A percentile compares a stretch with the other conserved stretches of the same genome.
These are phyloP conservation scores for Penicillium sumatraense DNA, from an alignment of 2,329 filamentous ascomycete species.

Conservation along the genomic window DNA sequence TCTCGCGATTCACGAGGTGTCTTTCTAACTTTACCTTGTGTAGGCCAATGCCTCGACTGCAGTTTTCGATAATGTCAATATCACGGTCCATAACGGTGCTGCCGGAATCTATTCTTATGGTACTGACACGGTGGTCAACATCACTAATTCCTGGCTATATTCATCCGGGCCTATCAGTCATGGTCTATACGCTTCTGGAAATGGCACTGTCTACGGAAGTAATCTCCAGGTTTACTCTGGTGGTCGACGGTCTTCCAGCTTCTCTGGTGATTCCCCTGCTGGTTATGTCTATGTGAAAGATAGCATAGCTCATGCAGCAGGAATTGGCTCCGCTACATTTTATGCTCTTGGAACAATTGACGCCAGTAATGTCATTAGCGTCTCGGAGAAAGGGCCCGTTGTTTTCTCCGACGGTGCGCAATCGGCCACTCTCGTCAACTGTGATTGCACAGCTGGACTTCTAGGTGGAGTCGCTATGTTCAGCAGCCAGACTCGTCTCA, in stretches of 20 bases:
- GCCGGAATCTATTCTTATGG: conserved; percentile 40
- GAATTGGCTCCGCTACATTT: conserved; percentile 38
- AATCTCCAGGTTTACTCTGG: conserved; percentile 36
- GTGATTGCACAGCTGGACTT: conserved; percentile 31
- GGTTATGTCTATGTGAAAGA: conserved; percentile 35
- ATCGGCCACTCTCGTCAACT: conserved; percentile 12
- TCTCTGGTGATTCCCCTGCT: conserved; percentile 36
- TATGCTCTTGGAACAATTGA: conserved; percentile 36
- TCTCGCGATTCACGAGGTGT: neutral
- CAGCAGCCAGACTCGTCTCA: conserved; percentile 17
- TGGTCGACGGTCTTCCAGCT: conserved; percentile 36
- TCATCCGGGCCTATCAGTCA: conserved; percentile 37
- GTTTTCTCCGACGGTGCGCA: conserved; percentile 35
- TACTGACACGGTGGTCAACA: conserved; percentile 30
- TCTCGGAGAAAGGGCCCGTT: conserved; percentile 24
- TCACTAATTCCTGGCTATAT: conserved; percentile 35
- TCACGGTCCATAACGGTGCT: conserved; percentile 41
- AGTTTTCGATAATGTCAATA: conserved; percentile 31
- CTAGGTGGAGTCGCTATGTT: conserved; percentile 34
- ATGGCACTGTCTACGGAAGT: conserved; percentile 31
- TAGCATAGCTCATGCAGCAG: conserved; percentile 33
- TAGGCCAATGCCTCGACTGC: conserved; percentile 33
- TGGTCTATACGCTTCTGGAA: conserved; percentile 38
- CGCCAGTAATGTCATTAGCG: conserved; percentile 30
- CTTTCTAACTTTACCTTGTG: neutral